Base-by-base conservation (phyloP, 2,329 filamentous ascomycete species). In the Cylindrodendrum hubeiense region DNA sequence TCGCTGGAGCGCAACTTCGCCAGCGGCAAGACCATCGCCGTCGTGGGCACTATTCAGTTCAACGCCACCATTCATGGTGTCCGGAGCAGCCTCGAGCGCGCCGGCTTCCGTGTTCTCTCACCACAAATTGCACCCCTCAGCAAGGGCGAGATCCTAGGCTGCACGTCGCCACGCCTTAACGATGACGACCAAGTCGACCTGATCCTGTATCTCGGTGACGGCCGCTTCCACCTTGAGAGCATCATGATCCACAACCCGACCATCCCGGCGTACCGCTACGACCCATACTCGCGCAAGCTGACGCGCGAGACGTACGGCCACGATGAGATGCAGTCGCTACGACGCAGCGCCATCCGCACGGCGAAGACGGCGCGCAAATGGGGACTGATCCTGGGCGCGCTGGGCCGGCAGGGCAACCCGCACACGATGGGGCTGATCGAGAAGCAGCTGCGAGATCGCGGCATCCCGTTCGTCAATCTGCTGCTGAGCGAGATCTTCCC, bases 171-270 rank as follows among this genome's bases (percentile, higher is more conserved):
- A 0, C 87, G 87, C 22, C 84, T 95, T 3, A 78, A 84, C 15
- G 79, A 86, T 12, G 84, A 84, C 12, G 86, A 87, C 50, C 82
- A 80, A 44, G 88, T 95, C 22, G 93, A 97, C 76, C 81, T 94
- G 68, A 91, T 98, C 49, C 84, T 98, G 2, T 98, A 98, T 78
- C 89, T 98, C 15, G 95, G 95, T 50, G 95, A 98, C 76, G 95
- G 95, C 13, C 89, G 95, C 64, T 98, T 98, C 83, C 96, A 99
- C 78, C 91, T 99, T 46, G 96, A 99, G 81, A 97, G 93, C 75
- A 95, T 97, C 75, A 99, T 99, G 95, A 99, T 99, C 71, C 96
- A 98, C 77, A 99, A 99, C 80, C 96, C 97, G 0, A 82, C 85
- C 5, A 89, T 98, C 37, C 93, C 95, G 1, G 95, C 97, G 2